A percentile compares a stretch with the other conserved stretches of the same genome.
phyloP scores from a whole-genome alignment of 345 rosid genomes.

The Rubroshorea leprosula region DNA sequence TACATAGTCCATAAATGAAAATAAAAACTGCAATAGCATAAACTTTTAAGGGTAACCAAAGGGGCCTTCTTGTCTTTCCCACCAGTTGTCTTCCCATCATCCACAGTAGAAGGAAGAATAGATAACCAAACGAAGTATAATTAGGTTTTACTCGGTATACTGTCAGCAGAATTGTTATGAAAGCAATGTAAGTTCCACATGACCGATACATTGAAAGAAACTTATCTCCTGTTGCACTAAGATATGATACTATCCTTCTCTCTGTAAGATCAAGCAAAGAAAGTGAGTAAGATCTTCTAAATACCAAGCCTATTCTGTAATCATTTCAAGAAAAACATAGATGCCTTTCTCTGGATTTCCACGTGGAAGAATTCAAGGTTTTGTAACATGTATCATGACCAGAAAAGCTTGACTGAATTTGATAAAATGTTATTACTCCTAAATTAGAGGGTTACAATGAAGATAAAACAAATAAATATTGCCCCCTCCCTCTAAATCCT shows the following conservation, averaged over 20 bases:
- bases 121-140: conserved; percentile 83
- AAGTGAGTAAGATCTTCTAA: not conserved
- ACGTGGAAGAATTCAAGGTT: not conserved
- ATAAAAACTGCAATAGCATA: conserved; percentile 70
- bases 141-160: conserved; percentile 83
- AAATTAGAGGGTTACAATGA: not conserved
- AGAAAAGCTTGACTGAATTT: no score
- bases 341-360: not conserved
- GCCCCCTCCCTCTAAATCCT: no score
- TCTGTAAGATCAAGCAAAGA: conserved; percentile 46
- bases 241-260: conserved; percentile 73
- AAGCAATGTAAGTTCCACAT: conserved; percentile 88
- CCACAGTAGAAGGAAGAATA: conserved; percentile 88
- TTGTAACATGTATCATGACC: not conserved
- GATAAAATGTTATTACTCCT: not conserved
- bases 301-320: not conserved
- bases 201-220: conserved; percentile 79
- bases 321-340: not conserved
- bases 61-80: conserved; percentile 69
- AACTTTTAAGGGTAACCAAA: conserved; percentile 83
- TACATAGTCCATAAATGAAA: conserved; percentile 77
- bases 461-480: not conserved
- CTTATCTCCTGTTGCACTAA: conserved; percentile 74
- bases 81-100: conserved; percentile 86
- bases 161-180: conserved; percentile 74